Percentiles rank a stretch among this genome's conserved stretches.
Conservation (phyloP, 164 flowering plant genomes). For the Platanus orientalis region DNA sequence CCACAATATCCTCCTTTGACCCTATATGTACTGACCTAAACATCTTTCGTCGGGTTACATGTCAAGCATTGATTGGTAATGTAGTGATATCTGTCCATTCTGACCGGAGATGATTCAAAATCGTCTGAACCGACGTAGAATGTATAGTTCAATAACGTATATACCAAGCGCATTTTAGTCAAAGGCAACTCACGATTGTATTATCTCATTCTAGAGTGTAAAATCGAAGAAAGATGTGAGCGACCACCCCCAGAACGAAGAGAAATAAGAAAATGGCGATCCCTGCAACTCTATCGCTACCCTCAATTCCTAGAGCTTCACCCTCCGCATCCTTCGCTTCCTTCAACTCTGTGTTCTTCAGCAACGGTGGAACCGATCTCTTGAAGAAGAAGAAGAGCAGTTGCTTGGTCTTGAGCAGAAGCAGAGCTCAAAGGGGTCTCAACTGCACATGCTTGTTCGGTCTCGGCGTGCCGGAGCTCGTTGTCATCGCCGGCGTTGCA, state of each 20-base stretch:
- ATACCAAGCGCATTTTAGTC: constrained; percentile 4
- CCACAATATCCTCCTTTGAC: too few species aligned
- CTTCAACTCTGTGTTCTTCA: constrained; percentile 42
- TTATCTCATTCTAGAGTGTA: not conserved
- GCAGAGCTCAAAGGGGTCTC: constrained; percentile 35
- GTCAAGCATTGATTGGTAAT: too few species aligned
- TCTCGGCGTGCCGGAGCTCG: constrained; percentile 91
- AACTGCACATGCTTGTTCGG: constrained; percentile 70
- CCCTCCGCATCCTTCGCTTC: constrained; percentile 34
- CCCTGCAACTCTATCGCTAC: constrained; percentile 17
- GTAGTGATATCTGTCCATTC: too few species aligned
- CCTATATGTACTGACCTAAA: too few species aligned
- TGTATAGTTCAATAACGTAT: too few species aligned
- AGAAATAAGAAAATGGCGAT: constrained; percentile 15
- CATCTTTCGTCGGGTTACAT: too few species aligned
- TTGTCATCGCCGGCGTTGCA: constrained; percentile 85
- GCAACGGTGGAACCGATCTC: constrained; percentile 7
- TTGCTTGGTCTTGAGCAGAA: constrained; percentile 19
- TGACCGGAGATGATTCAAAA: too few species aligned
- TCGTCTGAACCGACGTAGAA: too few species aligned
- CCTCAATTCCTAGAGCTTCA: constrained; percentile 16
- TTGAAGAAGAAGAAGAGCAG: constrained; percentile 17
- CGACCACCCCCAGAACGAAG: not conserved
- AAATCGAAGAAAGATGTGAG: constrained; percentile 3
- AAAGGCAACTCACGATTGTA: not conserved